phyloP scores from a whole-genome alignment of 1,139 yeast species.

The Sugiyamaella xylanicola region DNA sequence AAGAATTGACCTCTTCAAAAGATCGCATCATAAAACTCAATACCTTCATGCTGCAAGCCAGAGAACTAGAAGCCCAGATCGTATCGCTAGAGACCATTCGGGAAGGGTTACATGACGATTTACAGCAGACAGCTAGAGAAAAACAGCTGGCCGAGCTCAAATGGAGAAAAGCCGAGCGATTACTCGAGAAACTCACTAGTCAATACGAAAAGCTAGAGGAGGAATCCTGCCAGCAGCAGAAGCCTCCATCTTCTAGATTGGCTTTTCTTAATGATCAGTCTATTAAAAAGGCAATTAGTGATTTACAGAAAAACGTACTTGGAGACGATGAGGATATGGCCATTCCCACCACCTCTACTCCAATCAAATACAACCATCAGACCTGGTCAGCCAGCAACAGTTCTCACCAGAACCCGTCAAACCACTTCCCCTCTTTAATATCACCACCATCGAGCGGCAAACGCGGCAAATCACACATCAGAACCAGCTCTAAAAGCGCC shows the following conservation, averaged over 20 bases:
- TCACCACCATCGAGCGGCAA: slow-evolving; percentile 16
- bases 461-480: neutral
- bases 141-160: slow-evolving; percentile 29
- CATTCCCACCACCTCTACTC: neutral
- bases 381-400: slow-evolving; percentile 9
- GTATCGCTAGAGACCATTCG: slow-evolving; percentile 30
- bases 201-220: slow-evolving; percentile 33
- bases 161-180: slow-evolving; percentile 32
- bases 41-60: slow-evolving; percentile 26
- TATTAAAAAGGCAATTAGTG: slow-evolving; percentile 19
- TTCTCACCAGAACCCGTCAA: neutral
- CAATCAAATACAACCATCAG: slow-evolving; percentile 6
- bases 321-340: slow-evolving; percentile 10
- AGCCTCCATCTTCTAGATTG: slow-evolving; percentile 1
- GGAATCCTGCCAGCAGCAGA: neutral
- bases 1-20: slow-evolving; percentile 26
- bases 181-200: slow-evolving; percentile 30
- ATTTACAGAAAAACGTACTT: slow-evolving; percentile 20
- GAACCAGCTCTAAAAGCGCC: slow-evolving; percentile 4
- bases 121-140: slow-evolving; percentile 25
- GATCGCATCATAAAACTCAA: slow-evolving; percentile 28
- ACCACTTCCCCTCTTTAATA: neutral
- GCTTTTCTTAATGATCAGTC: slow-evolving; percentile 17
- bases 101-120: slow-evolving; percentile 30
- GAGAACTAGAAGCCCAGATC: slow-evolving; percentile 30